Percentiles rank a stretch among this genome's conserved stretches.
These are phyloP conservation scores for Xylaria sp. DNA, from an alignment of 2,329 filamentous ascomycete species.

Conservation along the genomic window DNA sequence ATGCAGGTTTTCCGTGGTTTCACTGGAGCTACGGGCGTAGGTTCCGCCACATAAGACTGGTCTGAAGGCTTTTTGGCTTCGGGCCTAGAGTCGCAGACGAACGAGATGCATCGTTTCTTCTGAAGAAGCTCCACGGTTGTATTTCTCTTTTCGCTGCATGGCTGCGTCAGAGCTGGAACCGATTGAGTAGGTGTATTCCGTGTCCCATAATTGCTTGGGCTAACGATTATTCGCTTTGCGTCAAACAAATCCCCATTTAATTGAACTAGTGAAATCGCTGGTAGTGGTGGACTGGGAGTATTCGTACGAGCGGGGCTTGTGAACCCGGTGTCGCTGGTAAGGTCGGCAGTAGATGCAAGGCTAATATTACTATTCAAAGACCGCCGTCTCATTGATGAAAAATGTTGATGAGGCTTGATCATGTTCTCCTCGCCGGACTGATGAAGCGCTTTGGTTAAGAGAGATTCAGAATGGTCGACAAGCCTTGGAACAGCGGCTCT, in stretches of 20 bases:
- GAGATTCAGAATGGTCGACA: slow-evolving; percentile 71
- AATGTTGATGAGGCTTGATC: slow-evolving; percentile 46
- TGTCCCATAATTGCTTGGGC: slow-evolving; percentile 35
- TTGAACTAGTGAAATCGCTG: slow-evolving; percentile 57
- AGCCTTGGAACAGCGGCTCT: slow-evolving; percentile 55
- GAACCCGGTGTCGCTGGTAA: slow-evolving; percentile 92
- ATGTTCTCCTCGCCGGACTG: slow-evolving; percentile 63
- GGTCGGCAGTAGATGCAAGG: slow-evolving; percentile 80
- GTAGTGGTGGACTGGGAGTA: slow-evolving; percentile 86
- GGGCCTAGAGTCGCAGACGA: slow-evolving; percentile 78
- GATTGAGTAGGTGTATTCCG: slow-evolving; percentile 32
- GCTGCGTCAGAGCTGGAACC: slow-evolving; percentile 14
- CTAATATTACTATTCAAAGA: slow-evolving; percentile 83
- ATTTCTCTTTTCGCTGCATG: slow-evolving; percentile 52
- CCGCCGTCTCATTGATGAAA: slow-evolving; percentile 53
- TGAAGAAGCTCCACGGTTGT: slow-evolving; percentile 66
- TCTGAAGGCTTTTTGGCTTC: slow-evolving; percentile 50
- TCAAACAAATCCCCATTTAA: slow-evolving; percentile 43
- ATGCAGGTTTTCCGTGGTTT: slow-evolving; percentile 64
- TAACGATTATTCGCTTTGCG: slow-evolving; percentile 37
- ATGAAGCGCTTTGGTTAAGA: slow-evolving; percentile 83
- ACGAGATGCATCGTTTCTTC: slow-evolving; percentile 89
- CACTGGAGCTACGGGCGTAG: slow-evolving; percentile 45
- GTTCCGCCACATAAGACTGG: slow-evolving; percentile 44
- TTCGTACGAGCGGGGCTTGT: slow-evolving; percentile 88